Percentiles rank a stretch among this genome's conserved stretches.
phyloP scores from a whole-genome alignment of 1,139 yeast species.

The Hemisphaericaspora lyxosophila region DNA sequence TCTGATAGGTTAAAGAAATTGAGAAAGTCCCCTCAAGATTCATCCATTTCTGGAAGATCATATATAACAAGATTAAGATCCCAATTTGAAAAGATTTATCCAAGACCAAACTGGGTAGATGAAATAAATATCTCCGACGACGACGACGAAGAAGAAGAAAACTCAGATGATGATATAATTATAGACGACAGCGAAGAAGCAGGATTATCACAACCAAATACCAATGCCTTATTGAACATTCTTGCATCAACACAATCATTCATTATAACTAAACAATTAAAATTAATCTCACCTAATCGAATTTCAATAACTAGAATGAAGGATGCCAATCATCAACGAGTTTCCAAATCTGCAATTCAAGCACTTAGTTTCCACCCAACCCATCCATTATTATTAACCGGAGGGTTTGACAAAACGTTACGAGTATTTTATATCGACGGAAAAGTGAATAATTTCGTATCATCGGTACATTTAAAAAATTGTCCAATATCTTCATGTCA shows the following conservation, averaged over 20 bases:
- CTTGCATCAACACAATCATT: slow-evolving; percentile 60
- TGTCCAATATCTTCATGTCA: slow-evolving; percentile 78
- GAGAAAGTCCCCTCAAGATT: slow-evolving; percentile 62
- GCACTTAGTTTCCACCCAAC: slow-evolving; percentile 79
- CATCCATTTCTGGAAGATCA: slow-evolving; percentile 58
- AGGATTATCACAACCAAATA: slow-evolving; percentile 29
- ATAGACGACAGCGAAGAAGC: slow-evolving; percentile 37
- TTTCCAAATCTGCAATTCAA: slow-evolving; percentile 79
- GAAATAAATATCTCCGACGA: slow-evolving; percentile 28
- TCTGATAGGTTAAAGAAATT: slow-evolving; percentile 70
- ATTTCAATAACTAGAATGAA: slow-evolving; percentile 76
- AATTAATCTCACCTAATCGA: slow-evolving; percentile 66
- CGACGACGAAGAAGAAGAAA: slow-evolving; percentile 18
- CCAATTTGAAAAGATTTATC: slow-evolving; percentile 85
- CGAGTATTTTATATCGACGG: slow-evolving; percentile 92
- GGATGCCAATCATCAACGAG: slow-evolving; percentile 76
- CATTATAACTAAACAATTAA: slow-evolving; percentile 48
- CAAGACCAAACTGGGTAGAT: slow-evolving; percentile 86
- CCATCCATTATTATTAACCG: slow-evolving; percentile 81
- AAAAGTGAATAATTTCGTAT: slow-evolving; percentile 74
- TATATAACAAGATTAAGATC: slow-evolving; percentile 73
- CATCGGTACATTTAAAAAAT: slow-evolving; percentile 75
- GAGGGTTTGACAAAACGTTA: slow-evolving; percentile 89
- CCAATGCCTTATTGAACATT: slow-evolving; percentile 35
- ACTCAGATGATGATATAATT: slow-evolving; percentile 24